These are phyloP conservation scores for Cadophora sp. DNA, from an alignment of 2,329 filamentous ascomycete species.

Conservation along the genomic window DNA sequence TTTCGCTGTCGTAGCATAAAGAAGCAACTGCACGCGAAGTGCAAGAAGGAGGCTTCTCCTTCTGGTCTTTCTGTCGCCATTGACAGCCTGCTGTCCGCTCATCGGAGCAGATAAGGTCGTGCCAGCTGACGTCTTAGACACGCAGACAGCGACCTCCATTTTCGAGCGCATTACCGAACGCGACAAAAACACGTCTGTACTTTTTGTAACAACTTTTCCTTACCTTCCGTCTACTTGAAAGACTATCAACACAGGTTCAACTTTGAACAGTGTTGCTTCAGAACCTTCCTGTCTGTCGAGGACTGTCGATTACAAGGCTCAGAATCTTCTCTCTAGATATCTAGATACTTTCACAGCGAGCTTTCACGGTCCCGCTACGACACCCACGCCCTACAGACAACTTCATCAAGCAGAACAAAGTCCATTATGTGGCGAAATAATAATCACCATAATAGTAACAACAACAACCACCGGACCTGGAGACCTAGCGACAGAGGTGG, in stretches of 20 bases:
- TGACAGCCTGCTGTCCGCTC: background rate
- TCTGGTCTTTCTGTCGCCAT: background rate
- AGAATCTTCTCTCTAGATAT: too few species aligned
- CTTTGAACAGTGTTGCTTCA: background rate
- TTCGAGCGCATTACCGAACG: background rate
- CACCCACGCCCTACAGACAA: too few species aligned
- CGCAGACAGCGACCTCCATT: background rate
- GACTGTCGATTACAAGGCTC: too few species aligned
- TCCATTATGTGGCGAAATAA: too few species aligned
- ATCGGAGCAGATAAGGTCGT: background rate
- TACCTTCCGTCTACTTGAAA: background rate
- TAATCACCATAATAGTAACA: too few species aligned
- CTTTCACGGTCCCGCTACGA: too few species aligned
- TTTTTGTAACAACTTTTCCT: background rate
- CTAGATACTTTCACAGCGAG: too few species aligned
- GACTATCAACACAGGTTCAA: background rate
- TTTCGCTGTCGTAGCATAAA: background rate
- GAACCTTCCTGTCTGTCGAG: background rate
- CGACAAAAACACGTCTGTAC: background rate
- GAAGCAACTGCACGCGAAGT: background rate
- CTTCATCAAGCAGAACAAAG: too few species aligned
- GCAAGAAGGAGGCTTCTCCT: background rate
- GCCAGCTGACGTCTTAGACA: background rate
- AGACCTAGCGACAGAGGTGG: too few species aligned
- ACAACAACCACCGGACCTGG: too few species aligned